Base-by-base conservation (phyloP, 345 rosid genomes). In the Pugionium dolabratum region DNA sequence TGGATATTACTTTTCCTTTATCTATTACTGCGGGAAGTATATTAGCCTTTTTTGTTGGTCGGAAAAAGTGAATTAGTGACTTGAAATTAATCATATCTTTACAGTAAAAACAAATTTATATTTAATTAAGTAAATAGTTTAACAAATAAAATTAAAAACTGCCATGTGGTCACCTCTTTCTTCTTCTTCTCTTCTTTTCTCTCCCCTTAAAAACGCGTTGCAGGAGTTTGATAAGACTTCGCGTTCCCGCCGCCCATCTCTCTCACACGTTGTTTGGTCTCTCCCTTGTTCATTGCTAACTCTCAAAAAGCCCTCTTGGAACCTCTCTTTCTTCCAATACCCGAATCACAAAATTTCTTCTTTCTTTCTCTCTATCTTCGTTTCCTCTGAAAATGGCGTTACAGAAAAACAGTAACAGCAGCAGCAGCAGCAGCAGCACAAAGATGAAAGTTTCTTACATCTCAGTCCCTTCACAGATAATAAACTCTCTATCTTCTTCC, bases 391-490 rank as follows among this genome's bases (percentile, higher is more conserved):
- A 4, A 43, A 84, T 87, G 93, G 85, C 80, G 40, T 77, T 81
- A 67, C 47, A 79, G 2, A 83, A 80, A 50, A 66, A 44, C 33
- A 43, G 36, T 30, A 71, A 72, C 56, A 59, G 29, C 8, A 56
- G 1, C 36, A 55, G 9, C 56, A 59, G 29, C 8, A 56, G 1
- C 36, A 55, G 9, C 37, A 49, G 57, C 51, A 83, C 18, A 18
- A 18, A 77, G 84, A 84, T 78, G 80, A 84, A 77, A 61, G 69
- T 81, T 29, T 81, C 82, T 0, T 87, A 79, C 78, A 87, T 87
- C 65, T 80, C 87, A 8, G 93, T 87, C 34, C 93, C 93, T 1
- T 87, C 90, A 58, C 93, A 86, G 70, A 81, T 84, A 4, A 86
- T 86, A 42, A 80, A 76, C 79, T 76, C 93, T 53, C 55, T 88